Evolutionary conservation across 2,329 filamentous ascomycete genomes (phyloP).

Genomic region (Hymenotorrendiella dingleyae): DNA sequence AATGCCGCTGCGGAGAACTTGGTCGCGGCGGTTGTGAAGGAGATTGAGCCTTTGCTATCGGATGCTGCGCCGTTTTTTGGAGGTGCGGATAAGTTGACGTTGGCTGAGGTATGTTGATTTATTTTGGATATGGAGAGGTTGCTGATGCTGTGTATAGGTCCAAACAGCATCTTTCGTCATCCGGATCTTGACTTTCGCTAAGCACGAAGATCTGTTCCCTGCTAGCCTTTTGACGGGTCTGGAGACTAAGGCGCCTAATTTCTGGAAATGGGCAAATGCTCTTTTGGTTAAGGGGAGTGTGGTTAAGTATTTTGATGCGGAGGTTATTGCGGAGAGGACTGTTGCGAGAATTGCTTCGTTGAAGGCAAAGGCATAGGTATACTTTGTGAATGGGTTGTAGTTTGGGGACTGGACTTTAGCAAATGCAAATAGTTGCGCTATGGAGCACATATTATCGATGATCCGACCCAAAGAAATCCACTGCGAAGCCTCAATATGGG

Average conservation of each 20-base stretch:
- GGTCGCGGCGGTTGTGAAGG: conserved; percentile 55
- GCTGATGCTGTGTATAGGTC: conserved; percentile 37
- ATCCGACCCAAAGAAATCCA: too few relatives aligned
- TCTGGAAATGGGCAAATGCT: conserved; percentile 60
- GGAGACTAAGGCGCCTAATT: conserved; percentile 54
- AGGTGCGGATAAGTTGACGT: conserved; percentile 57
- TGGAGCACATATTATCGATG: too few relatives aligned
- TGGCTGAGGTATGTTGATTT: conserved; percentile 60
- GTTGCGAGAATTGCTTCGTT: too few relatives aligned
- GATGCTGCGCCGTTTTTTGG: conserved; percentile 56
- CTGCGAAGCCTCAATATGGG: too few relatives aligned
- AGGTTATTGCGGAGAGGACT: too few relatives aligned
- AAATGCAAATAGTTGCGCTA: too few relatives aligned
- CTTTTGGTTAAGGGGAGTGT: conserved; percentile 61
- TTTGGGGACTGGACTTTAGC: too few relatives aligned
- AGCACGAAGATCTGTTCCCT: conserved; percentile 49
- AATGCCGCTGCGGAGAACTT: conserved; percentile 47
- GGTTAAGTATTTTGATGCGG: too few relatives aligned
- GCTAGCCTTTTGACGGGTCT: conserved; percentile 41
- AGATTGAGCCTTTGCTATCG: conserved; percentile 65
- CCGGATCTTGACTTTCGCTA: conserved; percentile 48
- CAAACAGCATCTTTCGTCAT: conserved; percentile 62
- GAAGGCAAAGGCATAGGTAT: too few relatives aligned
- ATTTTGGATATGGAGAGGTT: too few relatives aligned
- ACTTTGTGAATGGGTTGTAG: too few relatives aligned